Percentiles rank a stretch among this genome's conserved stretches.
These are phyloP conservation scores for Cercospora sp. DNA, from an alignment of 2,329 filamentous ascomycete species.

Conservation along the genomic window DNA sequence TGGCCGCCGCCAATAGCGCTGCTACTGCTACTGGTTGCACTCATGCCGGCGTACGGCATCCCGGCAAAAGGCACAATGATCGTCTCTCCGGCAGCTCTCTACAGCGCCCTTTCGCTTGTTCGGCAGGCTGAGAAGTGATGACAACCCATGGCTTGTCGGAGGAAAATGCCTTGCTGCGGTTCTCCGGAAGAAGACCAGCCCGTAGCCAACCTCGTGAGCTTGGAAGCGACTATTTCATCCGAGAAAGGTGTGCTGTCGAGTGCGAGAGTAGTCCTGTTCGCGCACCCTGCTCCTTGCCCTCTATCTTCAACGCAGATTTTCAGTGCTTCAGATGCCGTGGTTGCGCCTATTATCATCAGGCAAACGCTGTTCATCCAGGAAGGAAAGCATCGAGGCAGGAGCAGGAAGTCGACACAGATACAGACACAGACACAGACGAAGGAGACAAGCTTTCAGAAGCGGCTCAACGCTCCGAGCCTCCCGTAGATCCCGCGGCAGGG, in stretches of 20 bases:
- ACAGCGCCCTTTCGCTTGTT: background rate
- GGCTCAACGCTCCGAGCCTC: background rate
- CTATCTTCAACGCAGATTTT: no score
- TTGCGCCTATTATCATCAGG: background rate
- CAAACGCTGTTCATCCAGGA: background rate
- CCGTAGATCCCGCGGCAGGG: background rate
- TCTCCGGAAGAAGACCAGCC: background rate
- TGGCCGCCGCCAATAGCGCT: background rate
- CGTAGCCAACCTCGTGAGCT: background rate
- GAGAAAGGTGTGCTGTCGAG: background rate
- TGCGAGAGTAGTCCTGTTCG: background rate
- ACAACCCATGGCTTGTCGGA: background rate
- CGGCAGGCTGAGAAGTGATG: background rate
- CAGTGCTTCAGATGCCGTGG: background rate
- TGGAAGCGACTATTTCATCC: background rate
- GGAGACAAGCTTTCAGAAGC: background rate
- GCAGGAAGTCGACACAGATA: background rate
- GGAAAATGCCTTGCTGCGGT: background rate
- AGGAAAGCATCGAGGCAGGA: background rate
- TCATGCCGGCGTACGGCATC: background rate
- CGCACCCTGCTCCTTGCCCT: no score
- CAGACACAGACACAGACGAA: background rate
- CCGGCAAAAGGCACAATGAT: background rate
- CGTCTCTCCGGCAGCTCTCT: background rate
- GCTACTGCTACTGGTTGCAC: background rate